Evolutionary conservation across 176 grass and related monocot genomes (phyloP), one percentile per base, ranked within the genome.

Genomic region (Elymus sibiricus): DNA sequence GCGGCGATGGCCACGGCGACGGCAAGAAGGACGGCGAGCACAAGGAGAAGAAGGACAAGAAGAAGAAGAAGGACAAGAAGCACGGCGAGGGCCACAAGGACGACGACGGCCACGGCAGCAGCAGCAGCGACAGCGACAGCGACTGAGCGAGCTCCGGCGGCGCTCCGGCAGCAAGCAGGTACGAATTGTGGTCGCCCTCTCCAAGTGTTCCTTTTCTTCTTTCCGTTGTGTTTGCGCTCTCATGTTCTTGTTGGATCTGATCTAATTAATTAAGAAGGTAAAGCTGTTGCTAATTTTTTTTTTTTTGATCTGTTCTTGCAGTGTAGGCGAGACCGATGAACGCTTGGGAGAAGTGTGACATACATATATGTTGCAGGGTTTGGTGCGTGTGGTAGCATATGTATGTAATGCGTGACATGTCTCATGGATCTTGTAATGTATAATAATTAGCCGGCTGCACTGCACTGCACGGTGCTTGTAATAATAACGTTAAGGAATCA

Each of bases 41-140:
- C 85, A 89, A 97, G 85, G 64, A 86, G 64, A 94, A 58, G 55
- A 58, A 58, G 72, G 43, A 75, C 15, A 73, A 91, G 29, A 85
- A 94, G 88, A 90, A 92, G 84, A 80, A 90, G 78, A 75, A 91
- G 43, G 26, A 90, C 29, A 81, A 90, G 85, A 93, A 95, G 87
- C 44, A 92, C 78, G 79, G 81, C 77, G 83, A 91, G 35, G 94
- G 84, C 34, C 79, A 88, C 71, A 76, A 76, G 72, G 64, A 94
- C 29, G 83, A 83, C 42, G 66, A 86, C 55, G 67, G 74, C 64
- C 53, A 65, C 77, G 82, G 88, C 80, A 94, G 91, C 94, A 94
- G 85, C 85, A 91, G 90, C 90, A 97, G 94, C 86, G 94, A 92
- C 90, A 97, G 94, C 86, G 94, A 92, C 88, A 91, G 90, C 90